Evolutionary conservation across 225 moss, liverwort and hornwort species (phyloP).

Genomic region (Physcomitrellopsis africana): DNA sequence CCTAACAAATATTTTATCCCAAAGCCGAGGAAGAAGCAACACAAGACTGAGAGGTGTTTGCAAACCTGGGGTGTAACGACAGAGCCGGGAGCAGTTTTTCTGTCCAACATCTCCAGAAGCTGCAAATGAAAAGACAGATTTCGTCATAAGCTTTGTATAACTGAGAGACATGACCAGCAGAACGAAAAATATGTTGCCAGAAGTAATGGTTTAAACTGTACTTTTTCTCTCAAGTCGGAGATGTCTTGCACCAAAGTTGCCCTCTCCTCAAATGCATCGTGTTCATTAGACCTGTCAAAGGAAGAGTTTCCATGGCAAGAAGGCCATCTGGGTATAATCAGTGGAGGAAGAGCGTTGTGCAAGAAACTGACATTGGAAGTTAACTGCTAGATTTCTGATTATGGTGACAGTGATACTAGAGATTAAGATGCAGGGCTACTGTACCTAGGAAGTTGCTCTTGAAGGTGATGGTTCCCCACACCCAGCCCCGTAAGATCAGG

Average conservation of each 20-base stretch:
- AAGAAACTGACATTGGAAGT: background rate
- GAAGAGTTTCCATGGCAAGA: slow-evolving; percentile 8
- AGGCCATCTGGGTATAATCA: background rate
- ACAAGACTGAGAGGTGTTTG: background rate
- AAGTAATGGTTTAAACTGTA: slow-evolving; percentile 14
- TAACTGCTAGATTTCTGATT: too few species aligned
- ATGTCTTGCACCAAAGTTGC: slow-evolving; percentile 38
- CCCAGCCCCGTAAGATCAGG: slow-evolving; percentile 68
- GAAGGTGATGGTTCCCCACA: slow-evolving; percentile 69
- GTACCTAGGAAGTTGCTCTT: slow-evolving; percentile 79
- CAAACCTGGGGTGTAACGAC: slow-evolving; percentile 26
- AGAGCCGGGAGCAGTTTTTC: slow-evolving; percentile 43
- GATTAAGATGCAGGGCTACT: background rate
- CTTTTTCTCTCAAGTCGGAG: slow-evolving; percentile 42
- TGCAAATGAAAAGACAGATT: slow-evolving; percentile 26
- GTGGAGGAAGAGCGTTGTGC: background rate
- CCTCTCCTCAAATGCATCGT: slow-evolving; percentile 28
- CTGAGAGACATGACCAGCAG: too few species aligned
- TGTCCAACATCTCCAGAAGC: slow-evolving; percentile 66
- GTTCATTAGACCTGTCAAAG: slow-evolving; percentile 37
- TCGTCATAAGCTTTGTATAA: background rate
- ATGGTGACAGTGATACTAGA: background rate
- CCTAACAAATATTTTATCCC: too few species aligned
- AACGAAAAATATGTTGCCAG: background rate
- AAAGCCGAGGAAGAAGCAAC: too few species aligned